phyloP scores from a whole-genome alignment of 176 grass and related monocot genomes.

The Carex littledalei region DNA sequence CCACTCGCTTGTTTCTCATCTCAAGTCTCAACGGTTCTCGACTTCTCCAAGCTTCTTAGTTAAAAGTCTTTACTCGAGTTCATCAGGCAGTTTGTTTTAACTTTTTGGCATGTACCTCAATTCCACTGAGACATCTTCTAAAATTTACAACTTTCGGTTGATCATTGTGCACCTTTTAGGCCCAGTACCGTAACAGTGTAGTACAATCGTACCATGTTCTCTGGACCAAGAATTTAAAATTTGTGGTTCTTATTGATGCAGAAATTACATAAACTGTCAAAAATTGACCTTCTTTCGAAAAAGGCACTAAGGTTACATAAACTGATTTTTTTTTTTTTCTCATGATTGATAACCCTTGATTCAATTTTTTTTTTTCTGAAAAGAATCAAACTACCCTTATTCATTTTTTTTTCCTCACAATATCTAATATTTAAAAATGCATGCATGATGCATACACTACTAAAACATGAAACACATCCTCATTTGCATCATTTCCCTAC shows the following conservation, averaged over 20 bases:
- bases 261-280: conserved; percentile 88
- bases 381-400: no score
- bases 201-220: background rate
- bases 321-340: conserved; percentile 17
- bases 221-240: background rate
- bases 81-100: conserved; percentile 3
- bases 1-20: no score
- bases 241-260: conserved; percentile 34
- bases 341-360: no score
- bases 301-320: conserved; percentile 56
- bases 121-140: background rate
- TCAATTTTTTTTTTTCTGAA: no score
- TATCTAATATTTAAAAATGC: background rate
- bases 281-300: conserved; percentile 52
- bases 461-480: background rate
- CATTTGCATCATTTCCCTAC: background rate
- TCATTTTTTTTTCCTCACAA: no score
- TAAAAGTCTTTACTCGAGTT: background rate
- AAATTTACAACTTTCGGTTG: background rate
- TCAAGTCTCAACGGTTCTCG: background rate
- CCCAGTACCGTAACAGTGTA: background rate
- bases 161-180: background rate
- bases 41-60: background rate
- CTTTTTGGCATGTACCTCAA: background rate
- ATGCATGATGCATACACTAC: background rate